Percentiles rank a stretch among this genome's conserved stretches.
These are phyloP conservation scores for Kwoniella heveanensis DNA, from an alignment of 768 basidiomycete species.

Conservation along the genomic window DNA sequence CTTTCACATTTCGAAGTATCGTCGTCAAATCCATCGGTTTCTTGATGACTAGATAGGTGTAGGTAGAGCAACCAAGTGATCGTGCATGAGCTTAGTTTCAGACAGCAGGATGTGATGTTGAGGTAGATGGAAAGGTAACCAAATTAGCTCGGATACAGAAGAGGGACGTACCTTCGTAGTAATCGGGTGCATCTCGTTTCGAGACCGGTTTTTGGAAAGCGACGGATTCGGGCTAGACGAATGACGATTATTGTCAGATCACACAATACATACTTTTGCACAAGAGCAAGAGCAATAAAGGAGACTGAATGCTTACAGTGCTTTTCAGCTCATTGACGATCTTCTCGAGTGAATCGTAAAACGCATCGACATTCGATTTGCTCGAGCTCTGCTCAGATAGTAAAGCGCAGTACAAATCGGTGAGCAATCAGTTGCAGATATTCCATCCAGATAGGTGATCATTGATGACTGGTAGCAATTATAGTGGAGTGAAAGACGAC, in stretches of 20 bases:
- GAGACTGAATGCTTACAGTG: conserved; percentile 63
- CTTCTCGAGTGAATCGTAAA: conserved; percentile 91
- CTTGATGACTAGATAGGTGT: conserved; percentile 70
- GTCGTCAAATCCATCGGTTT: conserved; percentile 95
- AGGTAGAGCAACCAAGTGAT: conserved; percentile 2
- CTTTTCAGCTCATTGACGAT: conserved; percentile 79
- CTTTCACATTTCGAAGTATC: conserved; percentile 90
- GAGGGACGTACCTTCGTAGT: conserved; percentile 75
- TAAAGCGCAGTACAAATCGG: neutral
- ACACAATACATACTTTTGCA: too few relatives aligned
- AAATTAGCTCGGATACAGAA: neutral
- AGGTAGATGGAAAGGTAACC: too few relatives aligned
- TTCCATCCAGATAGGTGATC: too few relatives aligned
- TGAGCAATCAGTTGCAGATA: too few relatives aligned
- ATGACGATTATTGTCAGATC: conserved; percentile 46
- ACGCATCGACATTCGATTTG: conserved; percentile 75
- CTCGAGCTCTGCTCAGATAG: conserved; percentile 45
- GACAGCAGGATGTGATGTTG: too few relatives aligned
- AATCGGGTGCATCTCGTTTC: conserved; percentile 86
- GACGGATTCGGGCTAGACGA: conserved; percentile 74
- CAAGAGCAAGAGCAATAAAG: too few relatives aligned
- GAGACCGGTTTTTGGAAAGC: conserved; percentile 92
- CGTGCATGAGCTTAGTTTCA: too few relatives aligned
- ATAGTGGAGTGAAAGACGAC: neutral
- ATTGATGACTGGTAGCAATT: too few relatives aligned